These are phyloP conservation scores for Morella rubra DNA, from an alignment of 306 rosid species.

Conservation along the genomic window DNA sequence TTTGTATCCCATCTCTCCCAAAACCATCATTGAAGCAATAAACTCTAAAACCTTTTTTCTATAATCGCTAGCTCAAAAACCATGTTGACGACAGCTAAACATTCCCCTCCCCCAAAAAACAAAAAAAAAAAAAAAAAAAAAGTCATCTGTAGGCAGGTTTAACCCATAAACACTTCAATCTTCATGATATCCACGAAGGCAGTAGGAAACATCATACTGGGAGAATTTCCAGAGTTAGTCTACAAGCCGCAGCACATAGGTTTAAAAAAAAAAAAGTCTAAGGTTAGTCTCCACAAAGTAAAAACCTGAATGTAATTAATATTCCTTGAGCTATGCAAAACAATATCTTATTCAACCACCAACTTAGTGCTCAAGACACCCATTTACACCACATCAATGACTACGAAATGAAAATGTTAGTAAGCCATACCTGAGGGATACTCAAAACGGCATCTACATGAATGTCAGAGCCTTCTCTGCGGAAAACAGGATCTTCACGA, in stretches of 20 bases:
- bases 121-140: too few relatives aligned
- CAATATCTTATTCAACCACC: neutral
- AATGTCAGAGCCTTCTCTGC: conserved; percentile 83
- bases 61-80: neutral
- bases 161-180: too few relatives aligned
- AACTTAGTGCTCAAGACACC: neutral
- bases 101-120: too few relatives aligned
- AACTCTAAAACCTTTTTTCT: neutral
- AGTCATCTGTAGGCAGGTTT: too few relatives aligned
- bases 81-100: neutral
- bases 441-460: conserved; percentile 82
- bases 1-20: neutral
- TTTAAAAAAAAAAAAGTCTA: neutral
- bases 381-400: neutral
- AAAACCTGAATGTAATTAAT: neutral
- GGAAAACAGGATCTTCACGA: conserved; percentile 85
- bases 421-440: conserved; percentile 67
- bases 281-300: neutral
- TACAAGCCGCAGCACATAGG: neutral
- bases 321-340: neutral
- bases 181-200: neutral
- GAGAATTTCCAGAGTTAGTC: neutral
- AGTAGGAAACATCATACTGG: neutral
- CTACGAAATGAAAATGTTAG: neutral
- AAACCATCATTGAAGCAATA: neutral